Conservation (phyloP, 2,329 filamentous ascomycete genomes). For the Cadophora malorum region DNA sequence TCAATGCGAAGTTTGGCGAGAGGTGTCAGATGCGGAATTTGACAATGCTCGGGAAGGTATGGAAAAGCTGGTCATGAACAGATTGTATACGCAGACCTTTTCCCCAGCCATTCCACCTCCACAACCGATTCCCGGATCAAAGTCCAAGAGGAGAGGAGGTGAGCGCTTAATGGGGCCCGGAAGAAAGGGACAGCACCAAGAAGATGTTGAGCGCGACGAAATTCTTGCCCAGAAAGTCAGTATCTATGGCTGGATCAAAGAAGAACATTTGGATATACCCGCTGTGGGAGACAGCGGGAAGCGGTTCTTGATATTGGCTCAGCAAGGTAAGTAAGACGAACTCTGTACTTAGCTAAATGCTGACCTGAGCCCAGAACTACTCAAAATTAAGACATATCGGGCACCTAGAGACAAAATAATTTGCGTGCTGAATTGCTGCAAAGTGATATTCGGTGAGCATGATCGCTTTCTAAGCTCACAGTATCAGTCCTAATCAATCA, state of each 20-base stretch:
- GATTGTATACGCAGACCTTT: slow-evolving; percentile 94
- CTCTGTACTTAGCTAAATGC: background rate
- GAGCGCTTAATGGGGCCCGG: slow-evolving; percentile 78
- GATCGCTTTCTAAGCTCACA: background rate
- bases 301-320: slow-evolving; percentile 86
- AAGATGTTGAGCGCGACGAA: slow-evolving; percentile 95
- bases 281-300: slow-evolving; percentile 83
- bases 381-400: slow-evolving; percentile 96
- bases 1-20: slow-evolving; percentile 93
- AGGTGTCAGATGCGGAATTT: slow-evolving; percentile 95
- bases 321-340: slow-evolving; percentile 67
- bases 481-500: slow-evolving; percentile 33
- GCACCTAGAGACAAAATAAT: slow-evolving; percentile 99
- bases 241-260: slow-evolving; percentile 93
- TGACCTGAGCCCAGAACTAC: slow-evolving; percentile 67
- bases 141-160: slow-evolving; percentile 70
- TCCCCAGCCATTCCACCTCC: slow-evolving; percentile 89
- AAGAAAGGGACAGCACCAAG: slow-evolving; percentile 93
- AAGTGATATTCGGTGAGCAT: slow-evolving; percentile 89
- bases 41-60: slow-evolving; percentile 98
- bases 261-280: slow-evolving; percentile 92
- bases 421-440: slow-evolving; percentile 97
- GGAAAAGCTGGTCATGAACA: slow-evolving; percentile 99
- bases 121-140: slow-evolving; percentile 72
- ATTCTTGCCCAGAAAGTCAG: slow-evolving; percentile 95